Conservation (phyloP, 2,329 filamentous ascomycete species). For the Dothideomycetidae sp. region DNA sequence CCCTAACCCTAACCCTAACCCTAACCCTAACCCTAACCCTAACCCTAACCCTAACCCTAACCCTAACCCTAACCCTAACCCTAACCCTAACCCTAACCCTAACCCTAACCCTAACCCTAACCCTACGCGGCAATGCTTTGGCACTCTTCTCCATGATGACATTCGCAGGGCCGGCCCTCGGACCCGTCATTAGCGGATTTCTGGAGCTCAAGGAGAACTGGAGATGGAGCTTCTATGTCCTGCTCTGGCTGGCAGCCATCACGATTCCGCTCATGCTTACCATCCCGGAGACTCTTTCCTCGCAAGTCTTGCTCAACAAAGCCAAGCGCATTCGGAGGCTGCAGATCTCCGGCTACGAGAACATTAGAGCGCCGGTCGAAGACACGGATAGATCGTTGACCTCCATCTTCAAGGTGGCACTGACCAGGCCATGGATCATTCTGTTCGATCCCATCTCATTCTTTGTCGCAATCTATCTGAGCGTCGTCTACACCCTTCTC, state of each 20-base stretch:
- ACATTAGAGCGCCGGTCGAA: slow-evolving; percentile 38
- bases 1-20: no score
- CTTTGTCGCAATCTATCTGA: slow-evolving; percentile 38
- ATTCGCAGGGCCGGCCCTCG: slow-evolving; percentile 39
- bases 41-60: no score
- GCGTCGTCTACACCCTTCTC: slow-evolving; percentile 38
- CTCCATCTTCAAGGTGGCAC: slow-evolving; percentile 37
- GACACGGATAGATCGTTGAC: slow-evolving; percentile 30
- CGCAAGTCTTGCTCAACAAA: slow-evolving; percentile 38
- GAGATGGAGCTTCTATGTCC: slow-evolving; percentile 32
- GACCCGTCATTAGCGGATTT: slow-evolving; percentile 43
- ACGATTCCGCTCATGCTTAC: slow-evolving; percentile 36
- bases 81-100: no score
- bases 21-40: no score
- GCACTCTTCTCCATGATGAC: slow-evolving; percentile 40
- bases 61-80: no score
- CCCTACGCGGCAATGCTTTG: slow-evolving; percentile 40
- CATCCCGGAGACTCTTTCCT: slow-evolving; percentile 44
- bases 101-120: no score
- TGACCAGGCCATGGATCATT: slow-evolving; percentile 41
- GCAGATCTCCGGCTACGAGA: slow-evolving; percentile 38
- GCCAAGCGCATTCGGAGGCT: slow-evolving; percentile 37
- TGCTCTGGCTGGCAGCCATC: slow-evolving; percentile 26
- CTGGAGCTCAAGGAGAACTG: slow-evolving; percentile 39
- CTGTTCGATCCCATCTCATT: slow-evolving; percentile 41